phyloP scores from a whole-genome alignment of 306 rosid genomes.

The Geum urbanum region DNA sequence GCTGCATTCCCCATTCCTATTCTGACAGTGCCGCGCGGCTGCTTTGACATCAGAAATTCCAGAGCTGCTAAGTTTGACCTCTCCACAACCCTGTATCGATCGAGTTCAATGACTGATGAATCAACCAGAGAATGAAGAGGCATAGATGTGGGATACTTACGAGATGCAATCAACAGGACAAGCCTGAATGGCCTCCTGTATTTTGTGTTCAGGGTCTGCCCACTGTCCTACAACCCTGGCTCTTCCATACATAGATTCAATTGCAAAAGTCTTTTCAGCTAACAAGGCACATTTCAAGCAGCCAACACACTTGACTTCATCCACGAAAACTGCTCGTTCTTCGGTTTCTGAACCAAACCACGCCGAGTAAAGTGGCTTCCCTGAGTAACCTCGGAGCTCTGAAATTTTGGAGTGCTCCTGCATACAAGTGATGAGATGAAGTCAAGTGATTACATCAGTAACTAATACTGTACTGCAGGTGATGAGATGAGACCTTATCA shows the following conservation, averaged over 20 bases:
- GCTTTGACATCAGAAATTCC: conserved; percentile 92
- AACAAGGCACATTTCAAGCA: conserved; percentile 89
- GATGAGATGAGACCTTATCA: conserved; percentile 48
- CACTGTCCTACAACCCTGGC: conserved; percentile 94
- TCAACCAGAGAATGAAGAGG: background rate
- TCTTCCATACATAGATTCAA: conserved; percentile 86
- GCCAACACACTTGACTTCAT: conserved; percentile 83
- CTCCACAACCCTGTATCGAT: conserved; percentile 51
- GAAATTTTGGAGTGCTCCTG: conserved; percentile 82
- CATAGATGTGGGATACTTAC: conserved; percentile 39
- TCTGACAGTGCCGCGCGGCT: conserved; percentile 87
- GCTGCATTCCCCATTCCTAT: conserved; percentile 62
- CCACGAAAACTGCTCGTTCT: conserved; percentile 81
- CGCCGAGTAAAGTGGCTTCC: conserved; percentile 74
- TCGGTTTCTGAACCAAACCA: conserved; percentile 76
- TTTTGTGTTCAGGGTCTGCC: conserved; percentile 78
- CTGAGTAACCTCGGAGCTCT: conserved; percentile 76
- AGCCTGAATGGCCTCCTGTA: conserved; percentile 62
- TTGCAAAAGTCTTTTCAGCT: conserved; percentile 85
- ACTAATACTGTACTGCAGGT: background rate
- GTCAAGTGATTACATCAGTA: background rate
- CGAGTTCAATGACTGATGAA: conserved; percentile 11
- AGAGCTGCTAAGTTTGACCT: conserved; percentile 84
- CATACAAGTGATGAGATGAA: background rate
- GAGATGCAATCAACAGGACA: conserved; percentile 98